Evolutionary conservation across 169 alveolate genomes (phyloP).

Genomic region (Cyclospora cayetanensis): DNA sequence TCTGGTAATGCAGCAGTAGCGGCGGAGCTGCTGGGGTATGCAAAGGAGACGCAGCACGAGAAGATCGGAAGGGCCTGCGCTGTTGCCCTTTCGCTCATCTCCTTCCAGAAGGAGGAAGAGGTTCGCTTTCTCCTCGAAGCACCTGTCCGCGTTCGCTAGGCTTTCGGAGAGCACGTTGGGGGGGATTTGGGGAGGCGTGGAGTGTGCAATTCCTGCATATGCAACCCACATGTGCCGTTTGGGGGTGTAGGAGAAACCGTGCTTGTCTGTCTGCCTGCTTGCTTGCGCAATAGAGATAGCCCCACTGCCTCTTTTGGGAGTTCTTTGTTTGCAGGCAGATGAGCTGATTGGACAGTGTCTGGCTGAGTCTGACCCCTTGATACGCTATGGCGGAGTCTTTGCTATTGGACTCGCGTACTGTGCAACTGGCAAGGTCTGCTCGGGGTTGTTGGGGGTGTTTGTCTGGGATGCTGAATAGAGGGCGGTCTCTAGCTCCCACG

Average conservation of each 20-base stretch:
- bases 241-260: too few relatives aligned
- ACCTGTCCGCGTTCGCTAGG: too few relatives aligned
- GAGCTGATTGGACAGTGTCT: slow-evolving; percentile 84
- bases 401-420: slow-evolving; percentile 98
- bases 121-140: neutral
- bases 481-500: neutral
- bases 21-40: slow-evolving; percentile 92
- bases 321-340: slow-evolving; percentile 86
- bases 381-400: slow-evolving; percentile 98
- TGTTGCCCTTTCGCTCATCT: slow-evolving; percentile 93
- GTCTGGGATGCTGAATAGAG: neutral
- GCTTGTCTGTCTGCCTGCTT: too few relatives aligned
- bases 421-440: slow-evolving; percentile 91
- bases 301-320: too few relatives aligned
- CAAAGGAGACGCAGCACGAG: slow-evolving; percentile 98
- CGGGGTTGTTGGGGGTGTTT: too few relatives aligned
- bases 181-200: too few relatives aligned
- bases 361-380: slow-evolving; percentile 93
- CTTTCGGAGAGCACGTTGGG: too few relatives aligned
- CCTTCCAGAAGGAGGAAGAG: slow-evolving; percentile 94
- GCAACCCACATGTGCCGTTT: too few relatives aligned
- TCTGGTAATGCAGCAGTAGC: slow-evolving; percentile 89
- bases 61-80: slow-evolving; percentile 97
- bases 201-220: too few relatives aligned
- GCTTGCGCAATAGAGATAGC: too few relatives aligned